These are phyloP conservation scores for Cruciata laevipes DNA, from an alignment of 257 asterid genomes.

Conservation along the genomic window DNA sequence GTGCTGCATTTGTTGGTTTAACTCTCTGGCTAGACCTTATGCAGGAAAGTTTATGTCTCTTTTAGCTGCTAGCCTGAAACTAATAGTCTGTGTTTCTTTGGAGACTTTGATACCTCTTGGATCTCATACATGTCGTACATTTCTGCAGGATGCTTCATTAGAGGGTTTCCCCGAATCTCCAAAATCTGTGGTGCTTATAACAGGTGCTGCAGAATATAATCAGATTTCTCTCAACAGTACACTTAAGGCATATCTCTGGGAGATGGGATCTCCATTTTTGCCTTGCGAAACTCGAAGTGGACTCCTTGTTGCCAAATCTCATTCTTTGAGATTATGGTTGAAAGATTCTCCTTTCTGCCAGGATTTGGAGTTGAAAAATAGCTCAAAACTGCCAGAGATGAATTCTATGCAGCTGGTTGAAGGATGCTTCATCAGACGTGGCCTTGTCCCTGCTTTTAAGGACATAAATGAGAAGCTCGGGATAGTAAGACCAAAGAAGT, in stretches of 20 bases:
- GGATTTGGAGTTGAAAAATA: constrained; percentile 85
- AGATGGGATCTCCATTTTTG: constrained; percentile 93
- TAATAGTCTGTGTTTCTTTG: not conserved
- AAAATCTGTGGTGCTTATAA: constrained; percentile 78
- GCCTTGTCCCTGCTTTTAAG: constrained; percentile 82
- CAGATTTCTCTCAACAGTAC: constrained; percentile 68
- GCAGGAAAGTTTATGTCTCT: constrained; percentile 52
- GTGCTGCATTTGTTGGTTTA: constrained; percentile 91
- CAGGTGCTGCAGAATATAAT: constrained; percentile 81
- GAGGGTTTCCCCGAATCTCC: constrained; percentile 94
- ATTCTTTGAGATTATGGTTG: constrained; percentile 82
- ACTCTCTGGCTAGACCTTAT: constrained; percentile 97
- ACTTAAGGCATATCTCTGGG: constrained; percentile 86
- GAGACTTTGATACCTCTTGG: not conserved
- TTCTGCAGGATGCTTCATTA: constrained; percentile 86
- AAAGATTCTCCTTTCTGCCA: constrained; percentile 90
- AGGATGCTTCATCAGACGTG: constrained; percentile 82
- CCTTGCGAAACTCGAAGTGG: constrained; percentile 82
- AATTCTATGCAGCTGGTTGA: constrained; percentile 86
- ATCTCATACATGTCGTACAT: constrained; percentile 7
- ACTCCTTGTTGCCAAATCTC: constrained; percentile 73
- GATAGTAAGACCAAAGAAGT: constrained; percentile 68
- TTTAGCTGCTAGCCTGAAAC: not conserved
- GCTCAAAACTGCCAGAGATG: constrained; percentile 44
- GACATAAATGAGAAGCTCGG: constrained; percentile 84